phyloP scores from a whole-genome alignment of 2,329 filamentous ascomycete genomes.

The Coleophoma crateriformis region DNA sequence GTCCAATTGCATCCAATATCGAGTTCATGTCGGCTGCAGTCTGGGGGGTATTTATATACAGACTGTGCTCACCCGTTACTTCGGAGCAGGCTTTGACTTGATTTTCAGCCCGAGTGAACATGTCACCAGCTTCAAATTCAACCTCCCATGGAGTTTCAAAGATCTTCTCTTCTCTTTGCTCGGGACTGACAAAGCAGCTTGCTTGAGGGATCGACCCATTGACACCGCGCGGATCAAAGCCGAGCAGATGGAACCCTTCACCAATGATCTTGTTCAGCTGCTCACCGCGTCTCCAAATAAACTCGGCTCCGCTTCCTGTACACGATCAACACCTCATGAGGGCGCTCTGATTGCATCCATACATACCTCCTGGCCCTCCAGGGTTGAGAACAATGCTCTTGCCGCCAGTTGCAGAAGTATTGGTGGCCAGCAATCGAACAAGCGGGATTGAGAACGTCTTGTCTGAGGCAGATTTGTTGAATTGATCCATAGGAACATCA shows the following conservation, averaged over 20 bases:
- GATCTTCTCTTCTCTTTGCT: constrained; percentile 25
- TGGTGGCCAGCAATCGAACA: not conserved
- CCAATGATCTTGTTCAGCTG: constrained; percentile 32
- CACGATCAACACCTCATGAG: not conserved
- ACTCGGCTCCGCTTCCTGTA: constrained; percentile 29
- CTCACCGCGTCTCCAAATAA: constrained; percentile 30
- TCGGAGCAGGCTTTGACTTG: constrained; percentile 36
- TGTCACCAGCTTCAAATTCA: constrained; percentile 20
- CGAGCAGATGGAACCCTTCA: constrained; percentile 39
- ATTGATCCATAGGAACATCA: constrained; percentile 1
- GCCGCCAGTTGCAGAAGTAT: not conserved
- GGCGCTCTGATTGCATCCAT: not conserved
- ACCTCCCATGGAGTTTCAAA: constrained; percentile 21
- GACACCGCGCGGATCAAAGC: constrained; percentile 43
- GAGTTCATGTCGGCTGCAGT: constrained; percentile 46
- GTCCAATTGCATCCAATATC: constrained; percentile 38
- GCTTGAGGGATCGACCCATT: constrained; percentile 29
- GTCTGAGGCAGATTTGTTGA: not conserved
- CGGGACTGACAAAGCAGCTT: constrained; percentile 32
- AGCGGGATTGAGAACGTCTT: not conserved
- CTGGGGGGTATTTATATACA: constrained; percentile 43
- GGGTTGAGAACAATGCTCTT: not conserved
- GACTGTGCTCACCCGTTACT: constrained; percentile 36
- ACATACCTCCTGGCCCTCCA: not conserved
- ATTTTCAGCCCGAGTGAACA: constrained; percentile 36